phyloP scores from a whole-genome alignment of 1,139 yeast genomes.

The Saccharomyces hybrid region DNA sequence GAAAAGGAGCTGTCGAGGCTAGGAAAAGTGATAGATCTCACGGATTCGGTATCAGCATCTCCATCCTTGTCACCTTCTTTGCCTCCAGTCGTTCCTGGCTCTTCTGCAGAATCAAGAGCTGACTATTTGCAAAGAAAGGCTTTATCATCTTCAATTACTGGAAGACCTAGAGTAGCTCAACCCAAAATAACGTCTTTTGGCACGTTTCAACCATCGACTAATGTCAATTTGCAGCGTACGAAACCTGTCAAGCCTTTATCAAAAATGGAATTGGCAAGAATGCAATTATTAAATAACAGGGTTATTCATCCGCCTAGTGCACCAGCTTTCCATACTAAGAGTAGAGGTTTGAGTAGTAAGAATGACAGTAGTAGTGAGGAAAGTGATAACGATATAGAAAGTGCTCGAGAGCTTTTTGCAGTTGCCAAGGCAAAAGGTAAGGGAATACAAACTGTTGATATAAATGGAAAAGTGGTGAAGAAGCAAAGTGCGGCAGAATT shows the following conservation, averaged over 20 bases:
- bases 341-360: slow-evolving; percentile 6
- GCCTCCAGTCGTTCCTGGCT: neutral
- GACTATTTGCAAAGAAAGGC: slow-evolving; percentile 28
- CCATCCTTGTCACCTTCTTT: slow-evolving; percentile 6
- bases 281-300: slow-evolving; percentile 29
- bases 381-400: slow-evolving; percentile 31
- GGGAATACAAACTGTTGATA: slow-evolving; percentile 31
- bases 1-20: slow-evolving; percentile 20
- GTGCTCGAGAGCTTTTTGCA: slow-evolving; percentile 33
- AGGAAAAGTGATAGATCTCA: neutral
- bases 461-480: slow-evolving; percentile 25
- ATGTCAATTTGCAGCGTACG: slow-evolving; percentile 35
- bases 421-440: slow-evolving; percentile 23
- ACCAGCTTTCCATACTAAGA: slow-evolving; percentile 60
- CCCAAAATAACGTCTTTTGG: slow-evolving; percentile 46
- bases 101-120: slow-evolving; percentile 21
- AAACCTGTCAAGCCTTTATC: slow-evolving; percentile 37
- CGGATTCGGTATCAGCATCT: slow-evolving; percentile 4
- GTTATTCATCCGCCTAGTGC: slow-evolving; percentile 62
- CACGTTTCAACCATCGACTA: slow-evolving; percentile 29
- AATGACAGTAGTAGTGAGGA: slow-evolving; percentile 31
- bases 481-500: slow-evolving; percentile 28
- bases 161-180: slow-evolving; percentile 35
- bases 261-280: slow-evolving; percentile 33
- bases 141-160: slow-evolving; percentile 22